A percentile compares a stretch with the other conserved stretches of the same genome.
Conservation (phyloP, 2,329 filamentous ascomycete species). For the Mycosphaerella sp. region DNA sequence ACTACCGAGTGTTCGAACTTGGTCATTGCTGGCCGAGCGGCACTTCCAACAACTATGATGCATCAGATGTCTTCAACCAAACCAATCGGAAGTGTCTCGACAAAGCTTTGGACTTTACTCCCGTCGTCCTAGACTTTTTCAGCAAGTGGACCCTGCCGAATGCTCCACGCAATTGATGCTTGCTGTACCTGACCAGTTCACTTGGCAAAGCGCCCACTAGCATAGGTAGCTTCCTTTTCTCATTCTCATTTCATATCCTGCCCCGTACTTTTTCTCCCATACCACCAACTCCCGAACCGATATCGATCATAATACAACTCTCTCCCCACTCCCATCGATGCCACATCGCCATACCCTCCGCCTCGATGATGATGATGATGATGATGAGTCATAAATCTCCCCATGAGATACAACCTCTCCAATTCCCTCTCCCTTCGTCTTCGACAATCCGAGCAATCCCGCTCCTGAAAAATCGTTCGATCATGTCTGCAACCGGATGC, state of each 20-base stretch:
- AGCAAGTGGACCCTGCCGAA: slow-evolving; percentile 21
- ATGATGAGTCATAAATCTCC: slow-evolving; percentile 4
- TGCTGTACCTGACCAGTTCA: no score
- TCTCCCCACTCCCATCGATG: not conserved
- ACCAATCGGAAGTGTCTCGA: slow-evolving; percentile 15
- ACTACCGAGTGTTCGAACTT: slow-evolving; percentile 37
- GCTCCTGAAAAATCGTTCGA: slow-evolving; percentile 5
- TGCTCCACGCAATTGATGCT: slow-evolving; percentile 14
- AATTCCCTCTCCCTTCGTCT: slow-evolving; percentile 7
- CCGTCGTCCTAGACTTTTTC: slow-evolving; percentile 27
- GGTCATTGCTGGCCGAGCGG: slow-evolving; percentile 39
- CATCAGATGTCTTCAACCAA: slow-evolving; percentile 9
- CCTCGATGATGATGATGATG: no score
- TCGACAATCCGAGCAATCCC: slow-evolving; percentile 13
- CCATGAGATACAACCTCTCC: slow-evolving; percentile 6
- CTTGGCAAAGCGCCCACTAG: no score
- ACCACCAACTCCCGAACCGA: slow-evolving; percentile 13
- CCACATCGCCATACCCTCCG: not conserved
- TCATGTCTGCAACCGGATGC: slow-evolving; percentile 14
- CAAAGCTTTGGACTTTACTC: slow-evolving; percentile 23
- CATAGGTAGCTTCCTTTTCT: no score
- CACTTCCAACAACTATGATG: slow-evolving; percentile 22
- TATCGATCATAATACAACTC: slow-evolving; percentile 6
- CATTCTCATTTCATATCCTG: not conserved
- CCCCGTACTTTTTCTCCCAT: slow-evolving; percentile 2